Base-by-base conservation (phyloP, 148 eudicot genomes). In the Rhododendron williamsianum region DNA sequence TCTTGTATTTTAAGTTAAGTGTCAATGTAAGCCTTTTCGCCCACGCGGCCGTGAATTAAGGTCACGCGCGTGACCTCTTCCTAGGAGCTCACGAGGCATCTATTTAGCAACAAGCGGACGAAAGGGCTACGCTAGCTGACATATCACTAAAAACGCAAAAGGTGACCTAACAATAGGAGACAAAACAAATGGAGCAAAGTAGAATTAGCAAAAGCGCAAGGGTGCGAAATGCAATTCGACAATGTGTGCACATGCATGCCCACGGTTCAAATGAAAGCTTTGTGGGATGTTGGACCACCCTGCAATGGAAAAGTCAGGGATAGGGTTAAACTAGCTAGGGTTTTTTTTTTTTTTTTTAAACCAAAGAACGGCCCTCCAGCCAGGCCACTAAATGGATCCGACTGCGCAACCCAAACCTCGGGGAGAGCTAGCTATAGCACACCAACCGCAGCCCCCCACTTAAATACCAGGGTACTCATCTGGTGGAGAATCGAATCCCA, bases 321-420 rank as follows among this genome's bases (percentile, higher is more conserved):
- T 86, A 77, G 82, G 85, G 85, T 78, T 58, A 73, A 48, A 45
- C 79, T 71, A 1, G 49, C 49, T 9, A 35, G 73, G 43, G 45
- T 43, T 41, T 41, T 41, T 38, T 36, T 36, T 36, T 36, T 2
- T 36, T 36, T 41, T 41, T 41, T 41, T 41, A 35, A 41, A 41
- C 45, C 7, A 1, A 41, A 0, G 45, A 41, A 6, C 45, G 0
- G 1, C 6, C 1, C 7, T 41, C 7, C 5, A 41, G 0, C 1
- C 43, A 6, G 7, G 45, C 45, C 7, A 41, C 45, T 41, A 6
- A 41, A 41, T 41, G 45, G 1, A 5, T 5, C 1, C 45, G 45
- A 41, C 0, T 6, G 7, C 1, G 45, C 7, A 41, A 41, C 1
- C 7, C 45, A 41, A 41, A 41, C 7, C 0, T 41, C 0, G 45